These are phyloP conservation scores for Pythium guiyangense DNA, from an alignment of 352 stramenopile genomes.

Conservation along the genomic window DNA sequence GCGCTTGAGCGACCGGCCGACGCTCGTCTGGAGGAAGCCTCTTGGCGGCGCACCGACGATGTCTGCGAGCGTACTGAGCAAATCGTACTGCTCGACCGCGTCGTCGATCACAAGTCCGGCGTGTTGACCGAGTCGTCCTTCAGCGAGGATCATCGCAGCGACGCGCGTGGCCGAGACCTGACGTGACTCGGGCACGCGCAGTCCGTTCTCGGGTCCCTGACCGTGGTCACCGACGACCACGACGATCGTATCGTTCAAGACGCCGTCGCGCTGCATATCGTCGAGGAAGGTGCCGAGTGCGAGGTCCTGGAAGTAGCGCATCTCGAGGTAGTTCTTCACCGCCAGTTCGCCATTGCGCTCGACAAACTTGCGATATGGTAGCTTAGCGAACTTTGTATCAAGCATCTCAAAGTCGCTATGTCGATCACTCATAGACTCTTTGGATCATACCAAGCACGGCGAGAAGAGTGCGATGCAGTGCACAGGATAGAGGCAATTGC, in stretches of 20 bases:
- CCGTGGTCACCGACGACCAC: constrained; percentile 52
- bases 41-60: too few relatives aligned
- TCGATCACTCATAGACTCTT: too few relatives aligned
- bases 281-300: constrained; percentile 49
- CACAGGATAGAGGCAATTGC: too few relatives aligned
- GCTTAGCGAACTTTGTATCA: constrained; percentile 26
- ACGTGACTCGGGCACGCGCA: constrained; percentile 21
- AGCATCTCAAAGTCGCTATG: too few relatives aligned
- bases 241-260: constrained; percentile 53
- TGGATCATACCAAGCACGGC: too few relatives aligned
- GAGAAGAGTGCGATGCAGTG: too few relatives aligned
- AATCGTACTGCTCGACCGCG: constrained; percentile 30
- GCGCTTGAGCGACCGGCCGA: too few relatives aligned
- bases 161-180: constrained; percentile 27
- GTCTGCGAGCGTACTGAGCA: constrained; percentile 36
- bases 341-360: constrained; percentile 6
- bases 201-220: constrained; percentile 31
- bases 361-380: constrained; percentile 20
- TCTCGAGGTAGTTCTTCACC: constrained; percentile 32
- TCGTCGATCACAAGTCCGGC: constrained; percentile 25
- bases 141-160: constrained; percentile 26
- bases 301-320: constrained; percentile 48
- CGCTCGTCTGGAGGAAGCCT: too few relatives aligned
- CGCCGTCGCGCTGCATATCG: constrained; percentile 28
- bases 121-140: constrained; percentile 24